Evolutionary conservation across 257 asterid species (phyloP).

Genomic region (Ajuga chamaepitys): DNA sequence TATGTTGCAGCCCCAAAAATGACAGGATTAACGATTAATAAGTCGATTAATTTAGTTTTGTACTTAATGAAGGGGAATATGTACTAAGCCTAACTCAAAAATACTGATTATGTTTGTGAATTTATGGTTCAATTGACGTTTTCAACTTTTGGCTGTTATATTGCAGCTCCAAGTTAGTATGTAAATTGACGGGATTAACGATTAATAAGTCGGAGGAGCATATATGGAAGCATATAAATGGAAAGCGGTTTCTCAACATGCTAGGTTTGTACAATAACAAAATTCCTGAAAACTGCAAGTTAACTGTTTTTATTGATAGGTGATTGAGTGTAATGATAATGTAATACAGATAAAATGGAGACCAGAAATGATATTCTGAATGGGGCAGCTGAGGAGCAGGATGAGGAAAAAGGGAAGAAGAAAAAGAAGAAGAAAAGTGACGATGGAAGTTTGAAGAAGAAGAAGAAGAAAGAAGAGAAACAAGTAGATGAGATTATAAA

Average conservation of each 20-base stretch:
- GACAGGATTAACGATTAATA: too few species aligned
- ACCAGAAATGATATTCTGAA: conserved; percentile 31
- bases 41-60: too few species aligned
- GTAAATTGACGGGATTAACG: conserved; percentile 69
- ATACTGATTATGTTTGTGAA: not conserved
- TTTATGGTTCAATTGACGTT: not conserved
- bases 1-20: too few species aligned
- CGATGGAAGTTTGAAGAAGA: conserved; percentile 29
- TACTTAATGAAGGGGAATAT: not conserved
- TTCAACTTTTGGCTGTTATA: not conserved
- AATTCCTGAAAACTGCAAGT: not conserved
- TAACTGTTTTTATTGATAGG: not conserved
- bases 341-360: conserved; percentile 66
- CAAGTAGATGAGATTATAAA: conserved; percentile 31
- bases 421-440: conserved; percentile 30
- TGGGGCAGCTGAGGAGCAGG: conserved; percentile 23
- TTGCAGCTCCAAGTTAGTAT: conserved; percentile 66
- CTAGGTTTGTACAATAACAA: conserved; percentile 50
- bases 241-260: conserved; percentile 78
- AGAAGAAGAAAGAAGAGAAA: conserved; percentile 27
- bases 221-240: conserved; percentile 94
- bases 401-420: conserved; percentile 27
- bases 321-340: not conserved
- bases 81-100: not conserved
- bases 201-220: conserved; percentile 92